Conservation (phyloP, 495 filamentous ascomycete species). For the Tuber brumale region DNA sequence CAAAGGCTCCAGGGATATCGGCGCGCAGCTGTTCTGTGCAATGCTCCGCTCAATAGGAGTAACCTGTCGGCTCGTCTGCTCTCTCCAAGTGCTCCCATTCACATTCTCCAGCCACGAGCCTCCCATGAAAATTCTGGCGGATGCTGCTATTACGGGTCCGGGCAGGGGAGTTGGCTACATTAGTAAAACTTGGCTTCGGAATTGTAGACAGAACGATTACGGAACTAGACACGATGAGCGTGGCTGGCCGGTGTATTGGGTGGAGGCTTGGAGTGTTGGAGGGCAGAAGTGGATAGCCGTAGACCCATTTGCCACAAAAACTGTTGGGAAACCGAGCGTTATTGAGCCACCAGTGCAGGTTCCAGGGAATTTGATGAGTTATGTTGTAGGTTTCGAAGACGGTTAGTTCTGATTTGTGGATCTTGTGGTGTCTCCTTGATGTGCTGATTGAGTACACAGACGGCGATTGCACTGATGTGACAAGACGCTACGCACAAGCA, state of each 20-base stretch:
- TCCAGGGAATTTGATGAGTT: constrained; percentile 63
- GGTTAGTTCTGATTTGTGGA: constrained; percentile 13
- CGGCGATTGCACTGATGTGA: constrained; percentile 69
- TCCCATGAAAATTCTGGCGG: neutral
- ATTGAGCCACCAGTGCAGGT: constrained; percentile 78
- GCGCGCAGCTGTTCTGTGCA: constrained; percentile 83
- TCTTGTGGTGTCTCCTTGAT: neutral
- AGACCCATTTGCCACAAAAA: constrained; percentile 74
- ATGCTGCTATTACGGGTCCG: neutral
- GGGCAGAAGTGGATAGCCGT: constrained; percentile 85
- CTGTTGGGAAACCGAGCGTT: constrained; percentile 60
- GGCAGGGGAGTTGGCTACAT: neutral
- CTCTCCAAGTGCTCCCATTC: constrained; percentile 76
- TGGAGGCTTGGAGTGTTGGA: constrained; percentile 78
- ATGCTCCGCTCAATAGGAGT: constrained; percentile 70
- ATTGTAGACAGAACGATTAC: neutral
- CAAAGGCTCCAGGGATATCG: constrained; percentile 77
- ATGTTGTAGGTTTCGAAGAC: constrained; percentile 79
- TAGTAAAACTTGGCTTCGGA: neutral
- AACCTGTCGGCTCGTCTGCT: constrained; percentile 84
- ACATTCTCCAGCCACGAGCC: constrained; percentile 43
- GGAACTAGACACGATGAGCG: neutral
- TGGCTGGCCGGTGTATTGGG: constrained; percentile 78
- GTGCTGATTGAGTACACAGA: constrained; percentile 44
- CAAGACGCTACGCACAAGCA: constrained; percentile 67